These are phyloP conservation scores for Pilobolus umbonatus DNA, from an alignment of 192 early-diverging fungal species.

Conservation along the genomic window DNA sequence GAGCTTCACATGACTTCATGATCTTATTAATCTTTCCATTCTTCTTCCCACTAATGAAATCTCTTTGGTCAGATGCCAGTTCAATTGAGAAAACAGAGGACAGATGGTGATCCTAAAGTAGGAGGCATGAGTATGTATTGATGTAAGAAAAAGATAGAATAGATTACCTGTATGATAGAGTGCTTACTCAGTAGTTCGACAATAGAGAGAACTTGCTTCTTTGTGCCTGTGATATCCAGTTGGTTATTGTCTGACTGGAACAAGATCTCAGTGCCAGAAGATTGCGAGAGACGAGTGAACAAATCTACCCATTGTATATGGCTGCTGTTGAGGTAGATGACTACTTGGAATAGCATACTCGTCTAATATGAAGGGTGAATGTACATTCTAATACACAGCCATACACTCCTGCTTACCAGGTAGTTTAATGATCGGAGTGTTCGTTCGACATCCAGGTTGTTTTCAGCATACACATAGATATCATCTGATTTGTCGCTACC, in stretches of 20 bases:
- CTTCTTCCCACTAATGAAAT: slow-evolving; percentile 82
- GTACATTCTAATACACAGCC: no score
- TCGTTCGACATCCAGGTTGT: slow-evolving; percentile 64
- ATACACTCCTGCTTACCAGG: slow-evolving; percentile 43
- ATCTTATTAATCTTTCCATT: slow-evolving; percentile 84
- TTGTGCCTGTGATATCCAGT: slow-evolving; percentile 63
- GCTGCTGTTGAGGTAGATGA: slow-evolving; percentile 8
- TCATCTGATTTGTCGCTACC: slow-evolving; percentile 42
- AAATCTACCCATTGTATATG: slow-evolving; percentile 8
- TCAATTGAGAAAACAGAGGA: slow-evolving; percentile 70
- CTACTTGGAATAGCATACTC: slow-evolving; percentile 8
- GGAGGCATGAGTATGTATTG: neutral
- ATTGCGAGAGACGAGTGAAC: slow-evolving; percentile 36
- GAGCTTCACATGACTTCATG: slow-evolving; percentile 59
- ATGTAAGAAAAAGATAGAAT: neutral
- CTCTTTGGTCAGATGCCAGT: slow-evolving; percentile 65
- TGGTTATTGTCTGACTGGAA: slow-evolving; percentile 38
- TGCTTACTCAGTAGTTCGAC: slow-evolving; percentile 31
- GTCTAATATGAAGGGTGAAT: no score
- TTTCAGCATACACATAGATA: slow-evolving; percentile 56
- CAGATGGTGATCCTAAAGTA: slow-evolving; percentile 35
- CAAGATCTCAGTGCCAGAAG: slow-evolving; percentile 54
- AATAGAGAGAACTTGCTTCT: slow-evolving; percentile 50
- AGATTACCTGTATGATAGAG: slow-evolving; percentile 1
- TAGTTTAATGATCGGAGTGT: slow-evolving; percentile 63